These are phyloP conservation scores for Volvariella volvacea DNA, from an alignment of 1,284 basidiomycete species.

Conservation along the genomic window DNA sequence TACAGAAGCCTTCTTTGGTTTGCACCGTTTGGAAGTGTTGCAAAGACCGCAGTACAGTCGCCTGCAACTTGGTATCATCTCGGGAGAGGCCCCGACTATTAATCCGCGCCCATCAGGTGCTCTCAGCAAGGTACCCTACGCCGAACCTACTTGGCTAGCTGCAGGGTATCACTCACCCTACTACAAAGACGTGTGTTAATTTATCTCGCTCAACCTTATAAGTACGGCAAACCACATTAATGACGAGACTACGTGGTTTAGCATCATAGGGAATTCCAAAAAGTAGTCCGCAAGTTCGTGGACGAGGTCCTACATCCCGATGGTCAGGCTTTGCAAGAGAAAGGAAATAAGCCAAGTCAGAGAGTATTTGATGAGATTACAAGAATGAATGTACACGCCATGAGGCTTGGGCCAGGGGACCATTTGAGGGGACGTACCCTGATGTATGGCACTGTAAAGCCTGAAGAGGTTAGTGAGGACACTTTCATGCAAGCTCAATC, in stretches of 20 bases:
- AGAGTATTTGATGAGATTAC: slow-evolving; percentile 51
- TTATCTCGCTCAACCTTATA: not conserved
- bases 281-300: slow-evolving; percentile 43
- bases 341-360: slow-evolving; percentile 56
- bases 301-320: slow-evolving; percentile 40
- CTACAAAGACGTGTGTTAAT: slow-evolving; percentile 40
- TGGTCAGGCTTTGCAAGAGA: slow-evolving; percentile 50
- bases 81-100: slow-evolving; percentile 48
- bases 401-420: slow-evolving; percentile 73
- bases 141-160: slow-evolving; percentile 66
- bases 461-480: not conserved
- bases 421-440: slow-evolving; percentile 74
- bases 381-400: slow-evolving; percentile 64
- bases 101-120: slow-evolving; percentile 38
- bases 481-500: not conserved
- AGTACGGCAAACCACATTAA: no score
- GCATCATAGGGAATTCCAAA: slow-evolving; percentile 35
- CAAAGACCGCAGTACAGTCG: slow-evolving; percentile 57
- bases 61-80: slow-evolving; percentile 20
- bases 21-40: slow-evolving; percentile 70
- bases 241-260: no score
- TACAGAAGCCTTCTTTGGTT: slow-evolving; percentile 73
- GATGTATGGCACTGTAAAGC: slow-evolving; percentile 27
- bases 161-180: slow-evolving; percentile 52
- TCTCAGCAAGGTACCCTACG: slow-evolving; percentile 62